phyloP scores from a whole-genome alignment of 441 rosid species.

The Erodium texanum region DNA sequence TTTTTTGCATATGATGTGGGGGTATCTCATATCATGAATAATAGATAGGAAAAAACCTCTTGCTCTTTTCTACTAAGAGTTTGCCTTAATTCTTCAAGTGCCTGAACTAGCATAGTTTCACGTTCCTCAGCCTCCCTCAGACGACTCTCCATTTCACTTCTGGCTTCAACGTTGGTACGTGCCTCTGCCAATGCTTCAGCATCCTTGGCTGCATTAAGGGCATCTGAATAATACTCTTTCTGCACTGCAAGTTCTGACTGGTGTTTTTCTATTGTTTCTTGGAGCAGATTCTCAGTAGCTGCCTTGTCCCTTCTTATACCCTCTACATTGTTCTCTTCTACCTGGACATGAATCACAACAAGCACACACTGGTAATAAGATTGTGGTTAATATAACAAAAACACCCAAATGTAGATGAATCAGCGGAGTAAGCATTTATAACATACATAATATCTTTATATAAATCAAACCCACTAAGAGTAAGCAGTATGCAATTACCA shows the following conservation, averaged over 20 bases:
- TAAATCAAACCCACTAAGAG: slow-evolving; percentile 1
- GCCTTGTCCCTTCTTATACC: slow-evolving; percentile 82
- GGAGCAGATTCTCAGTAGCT: slow-evolving; percentile 82
- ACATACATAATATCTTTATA: neutral
- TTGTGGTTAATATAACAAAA: neutral
- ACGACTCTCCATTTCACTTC: slow-evolving; percentile 73
- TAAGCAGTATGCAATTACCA: neutral
- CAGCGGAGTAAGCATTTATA: slow-evolving; percentile 6
- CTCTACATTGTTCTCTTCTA: slow-evolving; percentile 91
- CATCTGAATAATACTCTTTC: slow-evolving; percentile 74
- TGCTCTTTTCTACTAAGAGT: slow-evolving; percentile 85
- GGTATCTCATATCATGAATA: slow-evolving; percentile 13
- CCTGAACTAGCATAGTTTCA: slow-evolving; percentile 87
- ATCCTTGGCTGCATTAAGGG: slow-evolving; percentile 84
- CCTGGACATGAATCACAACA: slow-evolving; percentile 33
- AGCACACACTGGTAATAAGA: slow-evolving; percentile 5
- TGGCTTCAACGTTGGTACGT: slow-evolving; percentile 78
- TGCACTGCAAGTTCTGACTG: slow-evolving; percentile 77
- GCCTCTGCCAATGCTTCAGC: slow-evolving; percentile 92
- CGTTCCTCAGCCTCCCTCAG: slow-evolving; percentile 88
- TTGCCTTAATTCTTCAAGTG: slow-evolving; percentile 85
- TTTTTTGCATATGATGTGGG: slow-evolving; percentile 11
- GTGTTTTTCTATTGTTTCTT: slow-evolving; percentile 92
- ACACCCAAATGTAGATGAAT: slow-evolving; percentile 8
- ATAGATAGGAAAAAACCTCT: slow-evolving; percentile 48